Base-by-base conservation (phyloP, 805 yeast genomes). In the Pichia heedii region DNA sequence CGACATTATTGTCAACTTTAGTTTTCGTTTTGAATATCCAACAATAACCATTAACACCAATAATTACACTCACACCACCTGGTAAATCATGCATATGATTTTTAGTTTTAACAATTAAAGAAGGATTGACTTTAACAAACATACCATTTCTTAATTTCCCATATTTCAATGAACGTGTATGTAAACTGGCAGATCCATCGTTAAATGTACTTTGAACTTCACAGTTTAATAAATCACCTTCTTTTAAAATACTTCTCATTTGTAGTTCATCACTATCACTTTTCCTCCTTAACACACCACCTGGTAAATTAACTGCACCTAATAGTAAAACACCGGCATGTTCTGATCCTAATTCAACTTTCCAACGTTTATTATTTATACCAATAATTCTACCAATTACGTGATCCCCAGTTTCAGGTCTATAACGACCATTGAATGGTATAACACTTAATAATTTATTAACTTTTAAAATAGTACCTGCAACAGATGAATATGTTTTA, bases 331-430 rank as follows among this genome's bases (percentile, higher is more conserved):
- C 81, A 0, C 97, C 97, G 58, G 88, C 90, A 56, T 86, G 95
- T 55, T 80, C 82, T n/a, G 87, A 86, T 24, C 97, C 97, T 50
- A 93, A 87, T 54, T 90, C 96, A 15, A 93, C 97, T 58, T 83
- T 87, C 98, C 99, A 93, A 54, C 97, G 71, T 58, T 82, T 85
- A 50, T 83, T 84, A 1, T 95, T 95, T 6, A 90, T 97, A 55
- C 93, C 97, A 2, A 93, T 81, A 51, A 93, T 82, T 49, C 98
- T 70, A 1, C 99, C 99, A 20, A 93, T 81, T 20, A 93, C 72
- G 61, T 93, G 97, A 60, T 93, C 98, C 51, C 98, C 98, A 2
- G 96, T 87, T 51, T 88, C 97, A 1, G 98, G 96, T 29, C 79
- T 73, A 58, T 90, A 93, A 47, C 95, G 71, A 4, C 96, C 95